These are phyloP conservation scores for Acanthamoeba quina DNA, from an alignment of 208 protist genomes.

Conservation along the genomic window DNA sequence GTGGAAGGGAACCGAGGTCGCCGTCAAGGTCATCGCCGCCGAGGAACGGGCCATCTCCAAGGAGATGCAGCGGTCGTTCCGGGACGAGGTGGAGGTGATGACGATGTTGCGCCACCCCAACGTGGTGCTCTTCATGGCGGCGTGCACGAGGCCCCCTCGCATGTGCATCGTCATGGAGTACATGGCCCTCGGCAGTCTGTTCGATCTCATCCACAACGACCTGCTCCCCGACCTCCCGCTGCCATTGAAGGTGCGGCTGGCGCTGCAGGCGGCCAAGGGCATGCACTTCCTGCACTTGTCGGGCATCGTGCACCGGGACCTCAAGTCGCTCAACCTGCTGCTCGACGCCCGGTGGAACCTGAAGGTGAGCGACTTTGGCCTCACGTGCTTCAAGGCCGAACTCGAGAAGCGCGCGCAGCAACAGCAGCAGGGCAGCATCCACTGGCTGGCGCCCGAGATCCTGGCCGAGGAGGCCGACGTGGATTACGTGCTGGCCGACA, in stretches of 20 bases:
- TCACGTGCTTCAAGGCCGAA: constrained; percentile 2
- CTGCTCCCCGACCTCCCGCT: constrained; percentile 53
- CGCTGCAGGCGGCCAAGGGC: constrained; percentile 56
- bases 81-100: background rate
- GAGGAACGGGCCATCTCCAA: background rate
- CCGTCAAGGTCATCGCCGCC: constrained; percentile 39
- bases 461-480: constrained; percentile 1
- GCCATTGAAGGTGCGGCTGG: background rate
- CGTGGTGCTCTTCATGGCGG: constrained; percentile 61
- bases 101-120: constrained; percentile 22
- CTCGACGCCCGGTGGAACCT: constrained; percentile 81
- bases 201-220: constrained; percentile 27
- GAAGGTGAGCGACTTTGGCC: constrained; percentile 72
- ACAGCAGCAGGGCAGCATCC: background rate
- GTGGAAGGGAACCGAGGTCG: constrained; percentile 51
- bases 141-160: background rate
- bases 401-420: background rate
- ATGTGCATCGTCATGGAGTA: constrained; percentile 34
- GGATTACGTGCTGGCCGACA: constrained; percentile 16
- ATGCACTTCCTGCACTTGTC: constrained; percentile 74
- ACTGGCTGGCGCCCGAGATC: constrained; percentile 36
- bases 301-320: constrained; percentile 76
- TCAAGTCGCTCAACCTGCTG: constrained; percentile 84
- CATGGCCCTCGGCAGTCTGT: background rate
- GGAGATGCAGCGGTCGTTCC: background rate